These are phyloP conservation scores for Cubamyces lactineus DNA, from an alignment of 768 basidiomycete genomes.

Conservation along the genomic window DNA sequence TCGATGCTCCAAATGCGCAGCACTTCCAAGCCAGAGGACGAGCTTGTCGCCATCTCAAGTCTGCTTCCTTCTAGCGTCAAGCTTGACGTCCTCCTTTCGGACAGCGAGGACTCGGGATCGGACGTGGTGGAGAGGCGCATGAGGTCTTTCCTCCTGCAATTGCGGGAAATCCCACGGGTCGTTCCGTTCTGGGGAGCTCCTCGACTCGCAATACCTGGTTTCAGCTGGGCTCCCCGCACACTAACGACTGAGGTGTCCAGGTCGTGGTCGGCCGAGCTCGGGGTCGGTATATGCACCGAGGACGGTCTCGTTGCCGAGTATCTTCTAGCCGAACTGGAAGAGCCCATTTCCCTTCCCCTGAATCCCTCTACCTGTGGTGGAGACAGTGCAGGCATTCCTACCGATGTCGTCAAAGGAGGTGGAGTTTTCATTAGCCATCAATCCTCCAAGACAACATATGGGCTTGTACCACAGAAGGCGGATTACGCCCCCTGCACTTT, in stretches of 20 bases:
- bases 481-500: too few species aligned
- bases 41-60: slow-evolving; percentile 15
- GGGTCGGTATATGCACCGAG: not conserved
- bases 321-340: not conserved
- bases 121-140: slow-evolving; percentile 11
- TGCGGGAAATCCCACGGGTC: not conserved
- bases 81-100: not conserved
- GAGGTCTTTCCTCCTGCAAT: slow-evolving; percentile 7
- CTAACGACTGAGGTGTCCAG: not conserved
- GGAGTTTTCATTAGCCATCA: too few species aligned
- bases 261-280: not conserved
- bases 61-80: slow-evolving; percentile 3
- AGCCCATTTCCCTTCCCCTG: not conserved
- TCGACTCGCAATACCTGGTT: not conserved
- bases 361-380: not conserved
- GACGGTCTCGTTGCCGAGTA: not conserved
- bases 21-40: slow-evolving; percentile 15
- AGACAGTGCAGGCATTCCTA: not conserved
- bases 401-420: not conserved
- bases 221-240: not conserved
- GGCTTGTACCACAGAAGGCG: not conserved
- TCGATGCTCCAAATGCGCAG: slow-evolving; percentile 1
- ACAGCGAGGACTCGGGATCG: not conserved
- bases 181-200: not conserved
- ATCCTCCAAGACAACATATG: not conserved